phyloP scores from a whole-genome alignment of 2,329 filamentous ascomycete species.

The Alternaria burnsii region DNA sequence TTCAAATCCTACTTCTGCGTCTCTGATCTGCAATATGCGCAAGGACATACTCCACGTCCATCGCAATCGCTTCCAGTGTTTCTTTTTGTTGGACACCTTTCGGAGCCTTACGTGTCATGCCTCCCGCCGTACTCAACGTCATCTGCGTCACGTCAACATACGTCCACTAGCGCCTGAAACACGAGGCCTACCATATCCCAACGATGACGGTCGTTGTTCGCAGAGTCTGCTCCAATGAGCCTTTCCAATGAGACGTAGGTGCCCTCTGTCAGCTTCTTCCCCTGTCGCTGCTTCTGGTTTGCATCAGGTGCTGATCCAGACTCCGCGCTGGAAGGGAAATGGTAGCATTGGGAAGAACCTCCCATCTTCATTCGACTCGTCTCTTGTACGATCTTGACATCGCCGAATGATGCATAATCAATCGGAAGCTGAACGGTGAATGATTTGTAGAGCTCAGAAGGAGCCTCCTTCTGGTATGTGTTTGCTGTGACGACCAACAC shows the following conservation, averaged over 20 bases:
- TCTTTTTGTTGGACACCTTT: constrained; percentile 38
- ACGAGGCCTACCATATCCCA: constrained; percentile 70
- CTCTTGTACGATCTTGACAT: constrained; percentile 17
- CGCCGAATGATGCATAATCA: constrained; percentile 56
- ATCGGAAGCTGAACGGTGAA: constrained; percentile 60
- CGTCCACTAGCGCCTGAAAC: background rate
- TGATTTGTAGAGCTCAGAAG: constrained; percentile 61
- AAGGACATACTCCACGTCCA: constrained; percentile 32
- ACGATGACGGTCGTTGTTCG: constrained; percentile 50
- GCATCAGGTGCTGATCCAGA: constrained; percentile 15
- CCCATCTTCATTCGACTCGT: constrained; percentile 26
- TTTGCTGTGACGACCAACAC: constrained; percentile 67
- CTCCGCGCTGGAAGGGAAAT: constrained; percentile 1
- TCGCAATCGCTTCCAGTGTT: constrained; percentile 24
- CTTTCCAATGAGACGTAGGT: constrained; percentile 71
- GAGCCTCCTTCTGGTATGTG: constrained; percentile 24
- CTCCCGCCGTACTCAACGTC: constrained; percentile 75
- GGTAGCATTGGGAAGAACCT: constrained; percentile 16
- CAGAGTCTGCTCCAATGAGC: constrained; percentile 10
- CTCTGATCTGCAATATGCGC: constrained; percentile 22
- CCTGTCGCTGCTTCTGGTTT: constrained; percentile 45
- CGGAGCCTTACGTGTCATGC: constrained; percentile 63
- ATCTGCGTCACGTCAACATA: constrained; percentile 66
- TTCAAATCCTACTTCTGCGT: constrained; percentile 3
- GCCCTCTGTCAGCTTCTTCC: constrained; percentile 63